These are phyloP conservation scores for Pseudoturritis turrita DNA, from an alignment of 345 rosid genomes.

Conservation along the genomic window DNA sequence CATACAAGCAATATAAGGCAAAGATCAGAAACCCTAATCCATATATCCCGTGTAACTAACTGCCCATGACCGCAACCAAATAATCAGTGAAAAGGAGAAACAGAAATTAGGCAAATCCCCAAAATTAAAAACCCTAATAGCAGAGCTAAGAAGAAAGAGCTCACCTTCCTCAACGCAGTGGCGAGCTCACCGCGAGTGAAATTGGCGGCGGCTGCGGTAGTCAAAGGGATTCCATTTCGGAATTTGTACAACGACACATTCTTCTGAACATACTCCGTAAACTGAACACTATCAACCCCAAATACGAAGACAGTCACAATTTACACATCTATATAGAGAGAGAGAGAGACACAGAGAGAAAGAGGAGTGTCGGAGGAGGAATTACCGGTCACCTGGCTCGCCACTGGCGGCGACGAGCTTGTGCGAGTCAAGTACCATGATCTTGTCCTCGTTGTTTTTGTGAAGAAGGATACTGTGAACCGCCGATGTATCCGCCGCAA, in stretches of 20 bases:
- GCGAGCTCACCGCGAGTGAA: constrained; percentile 95
- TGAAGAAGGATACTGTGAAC: constrained; percentile 88
- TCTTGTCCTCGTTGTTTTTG: constrained; percentile 93
- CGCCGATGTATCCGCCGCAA: constrained; percentile 90
- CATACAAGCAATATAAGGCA: background rate
- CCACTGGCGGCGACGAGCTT: constrained; percentile 97
- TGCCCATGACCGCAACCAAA: too few species aligned
- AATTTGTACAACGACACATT: constrained; percentile 88
- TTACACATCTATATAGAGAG: background rate
- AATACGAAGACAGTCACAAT: background rate
- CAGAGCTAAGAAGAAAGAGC: background rate
- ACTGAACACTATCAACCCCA: constrained; percentile 59
- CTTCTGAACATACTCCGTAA: constrained; percentile 95
- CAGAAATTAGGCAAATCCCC: background rate
- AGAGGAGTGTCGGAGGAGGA: background rate
- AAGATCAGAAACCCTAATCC: background rate
- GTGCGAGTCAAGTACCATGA: constrained; percentile 94
- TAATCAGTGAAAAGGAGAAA: too few species aligned
- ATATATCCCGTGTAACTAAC: too few species aligned
- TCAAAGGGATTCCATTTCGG: constrained; percentile 88
- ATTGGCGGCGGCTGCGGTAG: constrained; percentile 83
- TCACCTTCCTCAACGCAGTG: constrained; percentile 88
- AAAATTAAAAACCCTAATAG: background rate
- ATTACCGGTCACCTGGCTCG: constrained; percentile 89
- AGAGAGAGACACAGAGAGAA: background rate